A percentile compares a stretch with the other conserved stretches of the same genome.
These are phyloP conservation scores for Kodamaea fukazawae DNA, from an alignment of 805 yeast genomes.

Conservation along the genomic window DNA sequence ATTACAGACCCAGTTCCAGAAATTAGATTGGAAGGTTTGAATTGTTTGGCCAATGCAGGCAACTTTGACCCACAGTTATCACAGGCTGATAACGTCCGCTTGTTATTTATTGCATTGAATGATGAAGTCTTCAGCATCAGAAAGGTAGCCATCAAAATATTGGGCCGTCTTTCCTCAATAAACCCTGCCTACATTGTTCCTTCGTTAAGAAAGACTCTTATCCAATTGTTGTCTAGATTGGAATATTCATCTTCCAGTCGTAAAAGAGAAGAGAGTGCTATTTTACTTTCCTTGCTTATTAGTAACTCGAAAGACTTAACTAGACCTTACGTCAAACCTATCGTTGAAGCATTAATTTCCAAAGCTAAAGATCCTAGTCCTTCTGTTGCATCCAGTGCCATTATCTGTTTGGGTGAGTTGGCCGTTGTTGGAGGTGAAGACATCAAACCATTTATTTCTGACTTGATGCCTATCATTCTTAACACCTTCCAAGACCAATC, in stretches of 20 bases:
- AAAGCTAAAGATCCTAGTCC: slow-evolving; percentile 70
- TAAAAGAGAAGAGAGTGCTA: slow-evolving; percentile 84
- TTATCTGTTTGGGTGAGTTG: slow-evolving; percentile 84
- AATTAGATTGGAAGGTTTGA: slow-evolving; percentile 75
- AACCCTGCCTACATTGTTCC: slow-evolving; percentile 98
- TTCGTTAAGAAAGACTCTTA: slow-evolving; percentile 77
- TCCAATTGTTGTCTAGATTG: slow-evolving; percentile 80
- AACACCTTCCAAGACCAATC: slow-evolving; percentile 92
- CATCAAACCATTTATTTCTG: slow-evolving; percentile 65
- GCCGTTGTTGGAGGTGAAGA: slow-evolving; percentile 87
- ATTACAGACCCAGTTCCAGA: slow-evolving; percentile 88
- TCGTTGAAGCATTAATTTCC: slow-evolving; percentile 80
- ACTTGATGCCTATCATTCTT: slow-evolving; percentile 81
- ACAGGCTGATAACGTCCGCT: slow-evolving; percentile 85
- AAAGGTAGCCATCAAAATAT: slow-evolving; percentile 68
- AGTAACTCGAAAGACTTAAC: slow-evolving; percentile 78
- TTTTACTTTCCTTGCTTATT: slow-evolving; percentile 68
- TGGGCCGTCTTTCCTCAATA: slow-evolving; percentile 80
- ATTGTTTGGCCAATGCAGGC: slow-evolving; percentile 57
- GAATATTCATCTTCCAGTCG: slow-evolving; percentile 75
- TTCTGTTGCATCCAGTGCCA: slow-evolving; percentile 82
- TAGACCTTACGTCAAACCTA: slow-evolving; percentile 86
- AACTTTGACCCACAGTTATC: slow-evolving; percentile 88
- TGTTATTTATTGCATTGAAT: slow-evolving; percentile 83
- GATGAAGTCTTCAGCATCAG: slow-evolving; percentile 87